Percentiles rank a stretch among this genome's conserved stretches.
Evolutionary conservation across 148 eudicot genomes (phyloP).

Genomic region (Spergularia marina): DNA sequence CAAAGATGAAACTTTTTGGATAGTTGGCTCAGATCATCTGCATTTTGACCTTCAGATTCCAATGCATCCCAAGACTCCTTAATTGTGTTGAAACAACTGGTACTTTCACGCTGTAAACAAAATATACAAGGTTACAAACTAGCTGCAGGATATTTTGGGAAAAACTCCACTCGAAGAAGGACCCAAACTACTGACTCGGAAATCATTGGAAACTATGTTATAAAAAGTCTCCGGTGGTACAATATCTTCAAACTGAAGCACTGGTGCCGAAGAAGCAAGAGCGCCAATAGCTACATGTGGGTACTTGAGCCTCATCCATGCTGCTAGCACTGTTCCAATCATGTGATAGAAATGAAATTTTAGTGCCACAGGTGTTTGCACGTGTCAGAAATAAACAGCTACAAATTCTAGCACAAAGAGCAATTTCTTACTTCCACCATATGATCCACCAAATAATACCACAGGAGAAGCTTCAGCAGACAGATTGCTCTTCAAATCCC

Average conservation of each 20-base stretch:
- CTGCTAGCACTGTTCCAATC: constrained; percentile 76
- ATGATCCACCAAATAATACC: constrained; percentile 93
- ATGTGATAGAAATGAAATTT: not conserved
- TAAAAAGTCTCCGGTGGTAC: constrained; percentile 81
- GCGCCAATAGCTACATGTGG: constrained; percentile 90
- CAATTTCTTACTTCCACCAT: constrained; percentile 79
- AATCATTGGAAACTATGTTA: constrained; percentile 69
- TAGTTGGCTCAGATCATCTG: constrained; percentile 56
- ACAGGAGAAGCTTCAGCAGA: constrained; percentile 94
- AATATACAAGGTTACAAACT: not conserved
- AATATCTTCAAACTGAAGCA: constrained; percentile 88
- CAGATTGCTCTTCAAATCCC: constrained; percentile 59
- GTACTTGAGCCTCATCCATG: constrained; percentile 97
- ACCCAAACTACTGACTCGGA: constrained; percentile 46
- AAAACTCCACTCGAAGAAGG: not conserved
- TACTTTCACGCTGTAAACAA: constrained; percentile 62
- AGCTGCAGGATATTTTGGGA: not conserved
- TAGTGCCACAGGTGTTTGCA: not conserved
- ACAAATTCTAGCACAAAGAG: not conserved
- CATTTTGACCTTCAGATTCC: constrained; percentile 41
- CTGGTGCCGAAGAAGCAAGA: constrained; percentile 89
- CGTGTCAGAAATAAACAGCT: not conserved
- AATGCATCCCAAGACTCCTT: constrained; percentile 78
- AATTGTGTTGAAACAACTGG: constrained; percentile 76
- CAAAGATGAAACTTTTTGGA: constrained; percentile 67